Base-by-base conservation (phyloP, 2,329 filamentous ascomycete species). In the Pseudogymnoascus sp. region DNA sequence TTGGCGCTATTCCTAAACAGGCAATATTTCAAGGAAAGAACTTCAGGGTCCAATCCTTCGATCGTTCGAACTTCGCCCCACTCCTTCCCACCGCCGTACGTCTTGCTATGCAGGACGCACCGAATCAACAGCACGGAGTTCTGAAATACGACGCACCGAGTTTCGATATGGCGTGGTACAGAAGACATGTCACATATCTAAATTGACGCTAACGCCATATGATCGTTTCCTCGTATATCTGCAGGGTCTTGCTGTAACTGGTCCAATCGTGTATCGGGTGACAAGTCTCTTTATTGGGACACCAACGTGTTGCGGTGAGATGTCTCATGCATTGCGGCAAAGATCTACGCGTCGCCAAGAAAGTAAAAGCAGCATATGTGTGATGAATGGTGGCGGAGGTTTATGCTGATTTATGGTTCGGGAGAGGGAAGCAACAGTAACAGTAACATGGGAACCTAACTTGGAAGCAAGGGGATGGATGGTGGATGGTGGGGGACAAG, bases 231-330 rank as follows among this genome's bases (percentile, higher is more conserved):
- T 54, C 25, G 47, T 28, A 32, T 54, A n/a, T 11, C 28, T 54
- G 47, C 47, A 54, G 47, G 47, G 47, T 32, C 47, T 32, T n/a
- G 47, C 47, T 28, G 28, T n/a, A 12, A 20, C 5, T 18, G 28
- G 9, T 28, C 28, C 47, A 54, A 32, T 54, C 32, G 47, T 20
- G 47, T 5, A 32, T 54, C 28, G 16, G 28, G 47, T 14, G 47
- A 54, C 47, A 54, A 54, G 47, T 54, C 28, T 54, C 28, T 54
- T 54, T 32, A 54, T 54, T 54, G 47, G 28, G 47, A 32, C 47
- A 54, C 28, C 47, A 54, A 18, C 47, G 3, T 32, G 6, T 16
- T 54, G 28, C 28, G 47, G 8, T 54, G 28, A 32, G 47, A 54
- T 54, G 47, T 32, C 47, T 54, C 47, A 54, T 54, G 47, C 47